These are phyloP conservation scores for Plasmodium gonderi DNA, from an alignment of 169 alveolate genomes.

Conservation along the genomic window DNA sequence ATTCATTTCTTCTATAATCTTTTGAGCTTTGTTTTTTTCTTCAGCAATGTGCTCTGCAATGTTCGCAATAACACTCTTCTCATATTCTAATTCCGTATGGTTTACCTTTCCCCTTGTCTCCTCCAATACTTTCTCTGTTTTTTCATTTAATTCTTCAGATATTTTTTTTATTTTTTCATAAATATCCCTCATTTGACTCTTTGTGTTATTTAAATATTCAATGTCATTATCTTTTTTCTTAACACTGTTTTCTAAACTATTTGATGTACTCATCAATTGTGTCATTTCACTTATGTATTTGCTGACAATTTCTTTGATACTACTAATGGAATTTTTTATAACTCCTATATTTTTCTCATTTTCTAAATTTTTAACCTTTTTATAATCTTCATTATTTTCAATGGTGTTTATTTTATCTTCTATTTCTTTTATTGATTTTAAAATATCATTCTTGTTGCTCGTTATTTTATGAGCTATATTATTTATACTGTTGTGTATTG, in stretches of 20 bases:
- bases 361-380: not conserved
- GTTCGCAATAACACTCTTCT: not conserved
- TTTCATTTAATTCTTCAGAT: not conserved
- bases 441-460: not conserved
- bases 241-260: not conserved
- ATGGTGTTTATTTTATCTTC: slow-evolving; percentile 2
- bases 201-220: not conserved
- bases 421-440: not conserved
- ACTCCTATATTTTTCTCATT: not conserved
- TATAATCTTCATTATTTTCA: slow-evolving; percentile 12
- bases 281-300: not conserved
- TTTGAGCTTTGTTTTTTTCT: slow-evolving; percentile 5
- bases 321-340: not conserved
- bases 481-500: not conserved
- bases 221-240: slow-evolving; percentile 2
- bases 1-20: slow-evolving; percentile 12
- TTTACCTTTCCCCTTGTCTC: not conserved
- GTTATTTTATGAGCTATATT: not conserved
- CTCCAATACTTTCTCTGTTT: not conserved
- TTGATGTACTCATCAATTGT: not conserved
- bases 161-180: slow-evolving; percentile 4
- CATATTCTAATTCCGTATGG: slow-evolving; percentile 2
- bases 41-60: not conserved
- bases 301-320: not conserved
- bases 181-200: slow-evolving; percentile 2